These are phyloP conservation scores for Vitis amurensis DNA, from an alignment of 164 flowering plant species.

Conservation along the genomic window DNA sequence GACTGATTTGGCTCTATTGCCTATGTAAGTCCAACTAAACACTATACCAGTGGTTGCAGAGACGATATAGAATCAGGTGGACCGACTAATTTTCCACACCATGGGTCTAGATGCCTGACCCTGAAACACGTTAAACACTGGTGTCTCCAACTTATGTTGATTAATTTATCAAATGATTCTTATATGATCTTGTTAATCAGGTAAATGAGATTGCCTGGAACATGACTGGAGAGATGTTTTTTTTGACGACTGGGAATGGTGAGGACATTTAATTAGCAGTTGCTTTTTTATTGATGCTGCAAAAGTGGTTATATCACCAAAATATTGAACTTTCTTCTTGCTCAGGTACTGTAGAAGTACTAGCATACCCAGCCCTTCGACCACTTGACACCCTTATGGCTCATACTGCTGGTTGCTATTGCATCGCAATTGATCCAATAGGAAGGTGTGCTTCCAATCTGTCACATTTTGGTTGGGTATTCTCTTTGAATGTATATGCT, in stretches of 20 bases:
- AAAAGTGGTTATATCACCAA: neutral
- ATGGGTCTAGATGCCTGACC: no score
- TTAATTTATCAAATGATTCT: neutral
- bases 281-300: neutral
- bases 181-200: conserved; percentile 31
- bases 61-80: no score
- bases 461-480: neutral
- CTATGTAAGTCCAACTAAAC: no score
- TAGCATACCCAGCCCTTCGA: conserved; percentile 82
- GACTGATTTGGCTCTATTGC: no score
- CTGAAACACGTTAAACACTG: no score
- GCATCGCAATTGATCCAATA: conserved; percentile 92
- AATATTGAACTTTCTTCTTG: neutral
- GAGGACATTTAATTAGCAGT: conserved; percentile 13
- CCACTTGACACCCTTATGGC: conserved; percentile 86
- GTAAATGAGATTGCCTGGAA: conserved; percentile 99
- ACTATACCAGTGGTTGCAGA: no score
- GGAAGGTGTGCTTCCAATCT: conserved; percentile 64
- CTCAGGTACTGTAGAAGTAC: conserved; percentile 93
- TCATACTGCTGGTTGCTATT: conserved; percentile 98
- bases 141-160: neutral
- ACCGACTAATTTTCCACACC: no score
- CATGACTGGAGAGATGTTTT: conserved; percentile 86
- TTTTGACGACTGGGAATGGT: conserved; percentile 95
- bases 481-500: neutral